Evolutionary conservation across 2,329 filamentous ascomycete species (phyloP), one percentile per base, ranked within the genome.

Genomic region (Aspergillus calidoustus): DNA sequence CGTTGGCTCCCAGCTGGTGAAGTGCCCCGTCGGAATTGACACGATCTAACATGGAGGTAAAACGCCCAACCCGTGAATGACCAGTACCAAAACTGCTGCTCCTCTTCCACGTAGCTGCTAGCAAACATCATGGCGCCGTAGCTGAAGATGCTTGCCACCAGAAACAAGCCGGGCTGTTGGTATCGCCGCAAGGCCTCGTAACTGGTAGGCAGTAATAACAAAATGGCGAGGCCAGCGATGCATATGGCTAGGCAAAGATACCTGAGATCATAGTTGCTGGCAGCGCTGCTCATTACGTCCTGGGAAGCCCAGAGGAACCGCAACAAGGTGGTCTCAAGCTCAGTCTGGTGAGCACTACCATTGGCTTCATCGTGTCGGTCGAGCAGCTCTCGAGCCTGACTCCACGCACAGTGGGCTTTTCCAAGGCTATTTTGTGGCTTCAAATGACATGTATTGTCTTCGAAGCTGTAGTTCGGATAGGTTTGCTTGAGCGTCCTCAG

Each of bases 51-150:
- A 67, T 82, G 80, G 13, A 87, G 74, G 61, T 81, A 80, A 59
- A 81, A 74, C 49, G 83, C 77, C 77, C 79, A 82, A 31, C 74
- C 78, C 19, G 75, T 75, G 0, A 89, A 86, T 1, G 87, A 79
- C 93, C 94, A 98, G 78, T 99, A 98, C 95, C 95, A 99, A 74
- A 97, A 97, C 68, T 98, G 92, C 54, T 99, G 95, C 76, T 99
- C 95, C 78, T 99, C 95, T 77, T 99, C 95, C 2, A 99, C 92
- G 75, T 95, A 99, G 72, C 93, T 98, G 74, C 92, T 97, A 9
- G 93, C 94, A 78, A 98, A 98, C 93, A 98, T 98, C 87, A 97
- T 96, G 43, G 87, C 75, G 1, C 89, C 88, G 72, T 98, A 97
- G 0, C 85, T 76, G 0, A 88, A 52, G 0, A 85, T 85, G 31